Conservation (phyloP, 192 early-diverging fungal species). For the Geosiphon pyriformis region DNA sequence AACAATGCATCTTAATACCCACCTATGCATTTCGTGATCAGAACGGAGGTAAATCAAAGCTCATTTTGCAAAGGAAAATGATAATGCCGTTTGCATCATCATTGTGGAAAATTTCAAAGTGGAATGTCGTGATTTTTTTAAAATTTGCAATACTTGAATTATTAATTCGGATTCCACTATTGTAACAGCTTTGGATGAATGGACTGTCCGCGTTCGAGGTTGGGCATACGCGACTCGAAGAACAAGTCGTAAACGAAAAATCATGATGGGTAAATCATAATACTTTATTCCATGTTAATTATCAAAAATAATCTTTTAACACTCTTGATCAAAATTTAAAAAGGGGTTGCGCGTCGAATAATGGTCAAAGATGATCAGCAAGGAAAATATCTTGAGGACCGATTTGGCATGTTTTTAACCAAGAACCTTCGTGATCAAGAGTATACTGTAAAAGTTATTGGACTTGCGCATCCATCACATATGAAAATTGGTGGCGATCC, state of each 20-base stretch:
- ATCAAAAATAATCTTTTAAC: neutral
- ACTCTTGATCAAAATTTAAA: neutral
- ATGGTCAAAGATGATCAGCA: constrained; percentile 35
- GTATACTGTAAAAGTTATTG: constrained; percentile 46
- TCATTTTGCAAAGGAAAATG: no score
- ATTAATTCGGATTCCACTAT: no score
- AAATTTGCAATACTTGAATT: neutral
- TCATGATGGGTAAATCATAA: neutral
- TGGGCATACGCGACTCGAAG: constrained; percentile 37
- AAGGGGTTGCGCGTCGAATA: constrained; percentile 35
- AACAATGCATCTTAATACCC: constrained; percentile 22
- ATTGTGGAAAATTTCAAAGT: no score
- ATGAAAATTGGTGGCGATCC: constrained; percentile 33
- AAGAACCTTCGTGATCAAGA: constrained; percentile 40
- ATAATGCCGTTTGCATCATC: no score
- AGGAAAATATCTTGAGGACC: constrained; percentile 33
- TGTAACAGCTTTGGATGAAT: neutral
- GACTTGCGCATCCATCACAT: constrained; percentile 32
- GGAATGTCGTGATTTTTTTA: no score
- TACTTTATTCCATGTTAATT: neutral
- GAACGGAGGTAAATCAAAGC: neutral
- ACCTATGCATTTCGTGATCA: constrained; percentile 13
- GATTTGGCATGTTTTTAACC: constrained; percentile 46
- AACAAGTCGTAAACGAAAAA: constrained; percentile 31
- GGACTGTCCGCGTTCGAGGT: constrained; percentile 27